These are phyloP conservation scores for Gymnopilus dilepis DNA, from an alignment of 768 basidiomycete species.

Conservation along the genomic window DNA sequence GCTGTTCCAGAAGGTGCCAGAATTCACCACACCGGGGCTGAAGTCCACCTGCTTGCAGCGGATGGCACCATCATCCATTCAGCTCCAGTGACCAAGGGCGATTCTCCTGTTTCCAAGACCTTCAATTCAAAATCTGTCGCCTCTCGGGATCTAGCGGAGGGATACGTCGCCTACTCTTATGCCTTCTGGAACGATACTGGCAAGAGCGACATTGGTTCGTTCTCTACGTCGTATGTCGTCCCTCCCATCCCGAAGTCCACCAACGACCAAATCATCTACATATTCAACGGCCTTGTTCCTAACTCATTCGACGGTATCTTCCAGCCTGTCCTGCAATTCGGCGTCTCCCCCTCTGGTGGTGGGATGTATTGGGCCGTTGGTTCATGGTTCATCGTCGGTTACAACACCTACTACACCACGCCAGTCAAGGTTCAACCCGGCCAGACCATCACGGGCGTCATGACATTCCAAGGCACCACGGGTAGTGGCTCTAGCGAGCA, in stretches of 20 bases:
- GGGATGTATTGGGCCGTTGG: constrained; percentile 32
- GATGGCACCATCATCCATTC: constrained; percentile 21
- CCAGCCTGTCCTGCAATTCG: constrained; percentile 32
- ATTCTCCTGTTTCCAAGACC: not conserved
- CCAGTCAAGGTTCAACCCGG: constrained; percentile 13
- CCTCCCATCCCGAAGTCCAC: constrained; percentile 24
- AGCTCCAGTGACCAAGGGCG: constrained; percentile 4
- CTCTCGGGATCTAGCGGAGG: constrained; percentile 11
- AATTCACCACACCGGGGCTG: constrained; percentile 19
- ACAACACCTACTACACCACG: constrained; percentile 13
- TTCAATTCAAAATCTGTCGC: not conserved
- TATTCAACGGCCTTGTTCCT: constrained; percentile 26
- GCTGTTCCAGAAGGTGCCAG: constrained; percentile 24
- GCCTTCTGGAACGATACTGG: constrained; percentile 22
- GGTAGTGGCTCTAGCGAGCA: not conserved
- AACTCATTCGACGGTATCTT: constrained; percentile 25
- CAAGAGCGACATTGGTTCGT: constrained; percentile 20
- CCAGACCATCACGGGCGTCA: constrained; percentile 8
- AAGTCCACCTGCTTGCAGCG: constrained; percentile 20
- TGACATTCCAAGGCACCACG: constrained; percentile 8
- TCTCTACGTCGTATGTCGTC: constrained; percentile 27
- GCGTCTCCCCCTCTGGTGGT: constrained; percentile 28
- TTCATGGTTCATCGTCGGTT: constrained; percentile 24
- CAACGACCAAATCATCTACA: constrained; percentile 27
- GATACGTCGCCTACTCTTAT: constrained; percentile 22